Base-by-base conservation (phyloP, 1,139 yeast genomes). In the Hemisphaericaspora xylofermentans region DNA sequence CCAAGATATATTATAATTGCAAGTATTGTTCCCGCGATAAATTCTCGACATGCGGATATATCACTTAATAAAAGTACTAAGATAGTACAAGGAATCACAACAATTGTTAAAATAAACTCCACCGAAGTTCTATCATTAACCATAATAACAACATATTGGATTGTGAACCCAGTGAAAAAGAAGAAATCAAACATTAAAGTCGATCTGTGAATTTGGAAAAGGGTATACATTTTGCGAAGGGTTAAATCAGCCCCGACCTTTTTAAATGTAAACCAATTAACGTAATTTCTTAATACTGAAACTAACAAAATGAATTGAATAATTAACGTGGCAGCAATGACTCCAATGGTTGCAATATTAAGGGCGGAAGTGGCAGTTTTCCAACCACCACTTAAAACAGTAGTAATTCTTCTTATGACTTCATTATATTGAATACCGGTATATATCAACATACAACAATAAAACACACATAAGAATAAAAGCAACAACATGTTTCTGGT, bases 121-220 rank as follows among this genome's bases (percentile, higher is more conserved):
- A 63, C 62, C 9, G 76, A 75, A 16, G 57, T 53, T 38, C 61
- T 63, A 40, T 71, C 59, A 22, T 52, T 44, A 26, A 74, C 61
- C 61, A 76, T 74, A 41, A 77, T 74, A 30, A 75, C 78, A 25
- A 73, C 56, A 49, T 76, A 77, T 53, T 77, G 82, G 28, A 76
- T 66, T 1, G 81, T 74, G 54, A 76, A 77, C 1, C 80, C 82
- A 34, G 76, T 55, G 47, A 76, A 74, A 59, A 74, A 74, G 63
- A 73, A 75, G 41, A 74, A 69, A 48, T 70, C 76, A 48, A 73
- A 71, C 36, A 73, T 65, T 24, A 75, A 59, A 31, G 74, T 58
- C 5, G 74, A 58, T 34, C 75, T 51, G 52, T 71, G 76, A 33
- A 70, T 52, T 50, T 74, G 76, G 52, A 71, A 75, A 13, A 61